phyloP scores from a whole-genome alignment of 202 grass and related monocot genomes.

The Bolboschoenoplectus hybrid region DNA sequence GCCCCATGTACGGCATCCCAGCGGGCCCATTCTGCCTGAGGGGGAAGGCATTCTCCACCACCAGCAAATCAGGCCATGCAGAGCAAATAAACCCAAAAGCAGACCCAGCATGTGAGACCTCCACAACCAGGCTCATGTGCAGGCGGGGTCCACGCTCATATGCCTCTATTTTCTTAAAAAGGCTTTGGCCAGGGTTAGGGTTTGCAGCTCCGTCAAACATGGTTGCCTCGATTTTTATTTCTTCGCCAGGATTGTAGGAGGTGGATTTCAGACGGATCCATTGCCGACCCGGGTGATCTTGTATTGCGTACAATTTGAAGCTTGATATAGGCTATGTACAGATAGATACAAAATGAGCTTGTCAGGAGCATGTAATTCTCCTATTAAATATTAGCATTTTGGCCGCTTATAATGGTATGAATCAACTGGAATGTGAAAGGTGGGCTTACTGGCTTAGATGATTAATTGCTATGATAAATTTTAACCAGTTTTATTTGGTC shows the following conservation, averaged over 20 bases:
- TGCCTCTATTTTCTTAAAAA: slow-evolving; percentile 60
- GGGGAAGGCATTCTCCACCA: slow-evolving; percentile 64
- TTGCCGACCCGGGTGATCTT: slow-evolving; percentile 80
- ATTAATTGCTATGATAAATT: background rate
- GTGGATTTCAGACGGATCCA: slow-evolving; percentile 74
- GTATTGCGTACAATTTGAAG: slow-evolving; percentile 75
- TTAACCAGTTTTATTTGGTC: background rate
- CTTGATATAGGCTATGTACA: slow-evolving; percentile 44
- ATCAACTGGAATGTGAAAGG: background rate
- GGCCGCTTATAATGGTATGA: background rate
- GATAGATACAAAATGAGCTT: background rate
- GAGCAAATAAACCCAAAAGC: slow-evolving; percentile 82
- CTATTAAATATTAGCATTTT: background rate
- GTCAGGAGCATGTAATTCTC: background rate
- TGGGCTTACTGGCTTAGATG: background rate
- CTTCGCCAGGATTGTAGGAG: slow-evolving; percentile 38
- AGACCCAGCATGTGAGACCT: slow-evolving; percentile 57
- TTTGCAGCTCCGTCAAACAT: slow-evolving; percentile 78
- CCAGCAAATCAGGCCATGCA: slow-evolving; percentile 71
- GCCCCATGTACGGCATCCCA: slow-evolving; percentile 43
- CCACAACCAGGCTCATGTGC: slow-evolving; percentile 86
- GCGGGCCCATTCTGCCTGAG: slow-evolving; percentile 34
- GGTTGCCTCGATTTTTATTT: slow-evolving; percentile 85
- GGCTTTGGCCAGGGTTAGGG: slow-evolving; percentile 44
- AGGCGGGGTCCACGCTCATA: slow-evolving; percentile 62